Base-by-base conservation (phyloP, 805 yeast species). In the Debaryomyces hansenii region DNA sequence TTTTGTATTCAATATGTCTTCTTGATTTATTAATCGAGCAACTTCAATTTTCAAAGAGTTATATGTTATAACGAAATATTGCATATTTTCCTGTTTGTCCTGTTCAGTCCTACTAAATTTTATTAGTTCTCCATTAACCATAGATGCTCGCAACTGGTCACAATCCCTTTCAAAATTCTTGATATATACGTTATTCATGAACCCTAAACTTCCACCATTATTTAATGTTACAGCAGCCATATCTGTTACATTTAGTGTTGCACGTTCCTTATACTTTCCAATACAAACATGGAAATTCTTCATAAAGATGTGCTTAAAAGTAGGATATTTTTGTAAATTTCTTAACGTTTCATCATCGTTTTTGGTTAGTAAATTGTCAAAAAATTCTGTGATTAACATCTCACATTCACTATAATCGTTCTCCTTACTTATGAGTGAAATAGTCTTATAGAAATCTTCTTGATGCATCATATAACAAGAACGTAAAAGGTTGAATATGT, bases 1-100 rank as follows among this genome's bases (percentile, higher is more conserved):
- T 15, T 53, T 48, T 14, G 21, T 20, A 20, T 37, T n/a, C 5
- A 10, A n/a, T n/a, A n/a, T 12, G 4, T 16, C 16, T 1, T 49
- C 49, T 11, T 41, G 51, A 0, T 54, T 51, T 8, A 67, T 47
- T 21, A 77, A 55, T 41, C 81, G 55, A 4, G 60, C 60, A 0
- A 72, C 59, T 48, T 76, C 83, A 3, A 68, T 48, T 44, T 76
- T 79, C 44, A 82, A 55, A 7, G 68, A 58, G 44, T 77, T 74
- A 59, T 83, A 85, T 34, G 69, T 64, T 0, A 76, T 57, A 3
- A 78, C 64, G 53, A 72, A 77, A 48, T 72, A 78, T 21, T 74
- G 71, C 11, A 74, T 62, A 56, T 80, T 84, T 53, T 85, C 94
- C 42, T 77, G 79, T 47, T 73, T 77, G 60, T 88, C 96, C 55